A percentile compares a stretch with the other conserved stretches of the same genome.
Evolutionary conservation across 163 green algal genomes (phyloP).

Genomic region (Coccomyxa subellipsoidea): DNA sequence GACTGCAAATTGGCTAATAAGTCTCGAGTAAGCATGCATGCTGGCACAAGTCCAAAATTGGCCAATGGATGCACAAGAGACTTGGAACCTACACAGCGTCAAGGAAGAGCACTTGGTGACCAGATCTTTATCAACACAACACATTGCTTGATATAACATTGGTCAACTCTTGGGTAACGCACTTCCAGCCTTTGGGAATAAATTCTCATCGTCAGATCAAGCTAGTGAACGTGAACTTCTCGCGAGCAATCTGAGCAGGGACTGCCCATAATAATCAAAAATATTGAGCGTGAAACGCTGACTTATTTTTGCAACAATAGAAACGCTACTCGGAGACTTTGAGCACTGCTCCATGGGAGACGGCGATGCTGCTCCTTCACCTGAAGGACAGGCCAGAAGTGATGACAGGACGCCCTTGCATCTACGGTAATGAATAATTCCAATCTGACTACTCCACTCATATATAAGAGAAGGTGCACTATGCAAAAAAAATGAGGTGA

Average conservation of each 20-base stretch:
- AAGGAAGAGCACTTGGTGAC: background rate
- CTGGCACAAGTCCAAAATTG: background rate
- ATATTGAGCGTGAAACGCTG: no score
- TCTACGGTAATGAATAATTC: background rate
- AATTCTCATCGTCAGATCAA: no score
- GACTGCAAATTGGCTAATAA: background rate
- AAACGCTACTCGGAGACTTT: background rate
- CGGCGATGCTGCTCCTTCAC: background rate
- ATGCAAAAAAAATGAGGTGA: background rate
- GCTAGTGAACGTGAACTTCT: no score
- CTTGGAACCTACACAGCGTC: background rate
- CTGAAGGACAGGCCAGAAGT: background rate
- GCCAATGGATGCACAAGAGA: background rate
- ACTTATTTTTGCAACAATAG: background rate
- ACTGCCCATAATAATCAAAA: no score
- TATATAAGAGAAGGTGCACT: background rate
- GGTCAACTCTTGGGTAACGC: no score
- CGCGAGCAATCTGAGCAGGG: no score
- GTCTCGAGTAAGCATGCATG: background rate
- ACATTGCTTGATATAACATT: no score
- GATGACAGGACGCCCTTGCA: background rate
- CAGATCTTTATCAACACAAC: no score
- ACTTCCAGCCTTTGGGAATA: no score
- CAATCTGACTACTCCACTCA: background rate
- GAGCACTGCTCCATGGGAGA: background rate